Conservation (phyloP, 805 yeast genomes). For the Pichia heedii region DNA sequence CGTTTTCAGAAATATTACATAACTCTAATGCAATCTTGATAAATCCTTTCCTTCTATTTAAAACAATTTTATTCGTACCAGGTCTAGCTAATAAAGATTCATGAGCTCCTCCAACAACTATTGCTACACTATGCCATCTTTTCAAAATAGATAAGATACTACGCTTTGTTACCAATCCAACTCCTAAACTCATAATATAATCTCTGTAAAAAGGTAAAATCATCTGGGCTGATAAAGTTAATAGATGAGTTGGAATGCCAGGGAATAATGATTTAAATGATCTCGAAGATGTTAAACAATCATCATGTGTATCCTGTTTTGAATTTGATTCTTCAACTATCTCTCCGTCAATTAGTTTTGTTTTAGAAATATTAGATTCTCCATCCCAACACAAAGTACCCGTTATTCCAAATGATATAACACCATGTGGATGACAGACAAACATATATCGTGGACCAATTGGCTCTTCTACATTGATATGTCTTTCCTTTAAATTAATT, state of each 20-base stretch:
- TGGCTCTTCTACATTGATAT: constrained; percentile 22
- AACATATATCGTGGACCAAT: constrained; percentile 75
- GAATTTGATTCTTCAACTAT: background rate
- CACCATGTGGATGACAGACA: constrained; percentile 96
- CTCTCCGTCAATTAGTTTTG: constrained; percentile 22
- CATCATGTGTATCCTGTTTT: constrained; percentile 42
- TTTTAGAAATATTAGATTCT: background rate
- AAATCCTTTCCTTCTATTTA: constrained; percentile 79
- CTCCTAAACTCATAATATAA: constrained; percentile 70
- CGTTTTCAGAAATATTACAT: constrained; percentile 1
- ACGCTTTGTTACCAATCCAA: constrained; percentile 71
- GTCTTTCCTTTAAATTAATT: constrained; percentile 2
- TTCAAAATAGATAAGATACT: constrained; percentile 59
- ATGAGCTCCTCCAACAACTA: constrained; percentile 94
- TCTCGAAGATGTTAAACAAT: constrained; percentile 34
- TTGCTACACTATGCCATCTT: constrained; percentile 67
- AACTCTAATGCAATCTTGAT: constrained; percentile 74
- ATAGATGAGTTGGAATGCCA: constrained; percentile 67
- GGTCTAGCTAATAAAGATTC: constrained; percentile 68
- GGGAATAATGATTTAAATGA: constrained; percentile 58
- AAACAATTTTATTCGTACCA: constrained; percentile 57
- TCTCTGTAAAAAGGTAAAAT: constrained; percentile 80
- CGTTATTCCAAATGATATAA: constrained; percentile 83
- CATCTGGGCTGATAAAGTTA: constrained; percentile 80
- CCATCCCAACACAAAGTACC: constrained; percentile 37